These are phyloP conservation scores for Phialocephala subalpina DNA, from an alignment of 2,329 filamentous ascomycete genomes.

Conservation along the genomic window DNA sequence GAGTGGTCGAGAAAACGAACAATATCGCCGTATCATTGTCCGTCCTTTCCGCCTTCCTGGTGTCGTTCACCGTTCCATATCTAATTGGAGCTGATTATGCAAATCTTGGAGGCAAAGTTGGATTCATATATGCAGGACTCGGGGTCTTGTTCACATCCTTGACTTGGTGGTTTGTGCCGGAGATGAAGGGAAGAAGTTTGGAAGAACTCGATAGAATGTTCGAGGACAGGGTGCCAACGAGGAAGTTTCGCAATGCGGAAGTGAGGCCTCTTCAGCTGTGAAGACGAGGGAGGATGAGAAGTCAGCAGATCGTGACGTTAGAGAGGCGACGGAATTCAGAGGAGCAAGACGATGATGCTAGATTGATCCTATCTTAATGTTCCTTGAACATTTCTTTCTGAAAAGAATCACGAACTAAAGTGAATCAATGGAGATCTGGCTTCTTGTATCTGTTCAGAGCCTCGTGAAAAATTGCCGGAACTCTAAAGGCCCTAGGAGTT, in stretches of 20 bases:
- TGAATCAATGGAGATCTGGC: too few relatives aligned
- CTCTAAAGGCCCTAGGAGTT: too few relatives aligned
- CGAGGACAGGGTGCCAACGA: not conserved
- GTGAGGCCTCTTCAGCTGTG: not conserved
- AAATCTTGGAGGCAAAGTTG: not conserved
- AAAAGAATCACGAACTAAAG: too few relatives aligned
- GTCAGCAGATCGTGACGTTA: too few relatives aligned
- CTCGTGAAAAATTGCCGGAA: too few relatives aligned
- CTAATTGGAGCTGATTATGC: not conserved
- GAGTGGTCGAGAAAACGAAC: not conserved
- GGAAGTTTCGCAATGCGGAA: not conserved
- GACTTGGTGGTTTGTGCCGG: not conserved
- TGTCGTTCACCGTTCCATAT: not conserved
- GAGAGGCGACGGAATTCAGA: too few relatives aligned
- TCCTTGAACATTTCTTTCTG: too few relatives aligned
- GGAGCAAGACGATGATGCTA: too few relatives aligned
- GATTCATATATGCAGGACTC: not conserved
- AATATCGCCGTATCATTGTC: not conserved
- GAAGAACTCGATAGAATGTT: not conserved
- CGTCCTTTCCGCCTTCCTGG: not conserved
- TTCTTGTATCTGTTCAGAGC: too few relatives aligned
- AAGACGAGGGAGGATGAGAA: not conserved
- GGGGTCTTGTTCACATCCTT: not conserved
- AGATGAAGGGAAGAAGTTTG: not conserved
- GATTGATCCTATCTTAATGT: too few relatives aligned